phyloP scores from a whole-genome alignment of 352 stramenopile species.

The Peronospora farinosa region DNA sequence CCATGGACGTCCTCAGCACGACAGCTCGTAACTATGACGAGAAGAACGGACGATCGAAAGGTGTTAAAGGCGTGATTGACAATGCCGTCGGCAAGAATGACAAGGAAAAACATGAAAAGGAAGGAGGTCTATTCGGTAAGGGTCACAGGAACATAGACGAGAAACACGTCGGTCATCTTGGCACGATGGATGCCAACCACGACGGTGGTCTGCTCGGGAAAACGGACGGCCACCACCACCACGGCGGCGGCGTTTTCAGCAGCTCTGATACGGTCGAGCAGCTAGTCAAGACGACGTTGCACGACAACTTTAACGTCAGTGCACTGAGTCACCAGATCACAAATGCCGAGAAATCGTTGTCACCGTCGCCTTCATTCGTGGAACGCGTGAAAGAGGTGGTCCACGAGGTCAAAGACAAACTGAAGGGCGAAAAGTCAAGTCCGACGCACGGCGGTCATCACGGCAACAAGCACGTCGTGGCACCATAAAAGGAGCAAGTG shows the following conservation, averaged over 20 bases:
- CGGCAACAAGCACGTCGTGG: not conserved
- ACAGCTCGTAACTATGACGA: slow-evolving; percentile 19
- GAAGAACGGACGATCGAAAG: slow-evolving; percentile 19
- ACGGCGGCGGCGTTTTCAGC: not conserved
- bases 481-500: no score
- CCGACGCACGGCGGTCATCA: not conserved
- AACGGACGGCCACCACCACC: not conserved
- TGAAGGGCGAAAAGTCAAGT: slow-evolving; percentile 15
- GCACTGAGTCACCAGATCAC: slow-evolving; percentile 16
- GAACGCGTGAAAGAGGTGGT: slow-evolving; percentile 21
- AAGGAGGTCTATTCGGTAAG: not conserved
- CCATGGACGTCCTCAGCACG: slow-evolving; percentile 18
- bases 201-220: not conserved
- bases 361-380: slow-evolving; percentile 11
- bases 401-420: slow-evolving; percentile 16
- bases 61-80: slow-evolving; percentile 20
- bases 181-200: slow-evolving; percentile 12
- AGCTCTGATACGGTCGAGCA: slow-evolving; percentile 15
- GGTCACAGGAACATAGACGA: slow-evolving; percentile 1
- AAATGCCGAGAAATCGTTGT: slow-evolving; percentile 13
- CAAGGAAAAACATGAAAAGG: slow-evolving; percentile 6
- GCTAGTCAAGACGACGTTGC: slow-evolving; percentile 20
- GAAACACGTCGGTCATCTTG: slow-evolving; percentile 3
- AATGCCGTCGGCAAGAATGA: slow-evolving; percentile 12
- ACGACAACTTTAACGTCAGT: slow-evolving; percentile 15